phyloP scores from a whole-genome alignment of 345 rosid genomes.

The Ceriops tagal region DNA sequence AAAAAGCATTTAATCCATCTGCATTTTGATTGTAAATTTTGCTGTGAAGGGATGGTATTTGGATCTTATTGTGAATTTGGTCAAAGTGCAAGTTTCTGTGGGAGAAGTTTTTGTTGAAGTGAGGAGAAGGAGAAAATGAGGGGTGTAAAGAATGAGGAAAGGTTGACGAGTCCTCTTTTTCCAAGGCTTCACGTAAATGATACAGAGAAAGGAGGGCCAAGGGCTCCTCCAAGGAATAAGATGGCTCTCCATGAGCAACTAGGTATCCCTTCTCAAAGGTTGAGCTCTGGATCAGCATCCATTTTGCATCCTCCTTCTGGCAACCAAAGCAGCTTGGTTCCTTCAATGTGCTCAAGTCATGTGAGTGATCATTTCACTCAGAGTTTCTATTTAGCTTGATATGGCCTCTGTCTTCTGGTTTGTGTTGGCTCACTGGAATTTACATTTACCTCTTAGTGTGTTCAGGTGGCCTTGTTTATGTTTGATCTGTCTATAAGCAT shows the following conservation, averaged over 20 bases:
- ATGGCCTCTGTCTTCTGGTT: background rate
- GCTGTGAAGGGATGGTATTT: slow-evolving; percentile 17
- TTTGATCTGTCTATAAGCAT: no score
- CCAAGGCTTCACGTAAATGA: slow-evolving; percentile 70
- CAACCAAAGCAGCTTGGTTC: slow-evolving; percentile 25
- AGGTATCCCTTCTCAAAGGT: slow-evolving; percentile 53
- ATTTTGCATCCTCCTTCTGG: slow-evolving; percentile 33
- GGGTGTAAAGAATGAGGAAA: slow-evolving; percentile 45
- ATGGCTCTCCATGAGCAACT: slow-evolving; percentile 77
- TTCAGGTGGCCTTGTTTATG: no score
- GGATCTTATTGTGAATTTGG: slow-evolving; percentile 18
- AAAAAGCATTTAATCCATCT: background rate
- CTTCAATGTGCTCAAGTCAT: slow-evolving; percentile 36
- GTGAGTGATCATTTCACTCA: slow-evolving; percentile 29
- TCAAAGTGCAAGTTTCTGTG: slow-evolving; percentile 1
- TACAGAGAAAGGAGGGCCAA: slow-evolving; percentile 58
- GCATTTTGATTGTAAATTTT: background rate
- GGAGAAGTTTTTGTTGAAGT: slow-evolving; percentile 20
- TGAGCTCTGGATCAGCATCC: slow-evolving; percentile 30
- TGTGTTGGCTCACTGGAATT: no score
- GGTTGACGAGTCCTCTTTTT: slow-evolving; percentile 51
- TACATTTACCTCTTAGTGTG: no score
- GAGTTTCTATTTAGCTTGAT: background rate
- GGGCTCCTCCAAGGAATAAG: slow-evolving; percentile 73
- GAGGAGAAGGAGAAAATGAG: slow-evolving; percentile 24